phyloP scores from a whole-genome alignment of 73 alveolate genomes.

The Uronychia setigera region DNA sequence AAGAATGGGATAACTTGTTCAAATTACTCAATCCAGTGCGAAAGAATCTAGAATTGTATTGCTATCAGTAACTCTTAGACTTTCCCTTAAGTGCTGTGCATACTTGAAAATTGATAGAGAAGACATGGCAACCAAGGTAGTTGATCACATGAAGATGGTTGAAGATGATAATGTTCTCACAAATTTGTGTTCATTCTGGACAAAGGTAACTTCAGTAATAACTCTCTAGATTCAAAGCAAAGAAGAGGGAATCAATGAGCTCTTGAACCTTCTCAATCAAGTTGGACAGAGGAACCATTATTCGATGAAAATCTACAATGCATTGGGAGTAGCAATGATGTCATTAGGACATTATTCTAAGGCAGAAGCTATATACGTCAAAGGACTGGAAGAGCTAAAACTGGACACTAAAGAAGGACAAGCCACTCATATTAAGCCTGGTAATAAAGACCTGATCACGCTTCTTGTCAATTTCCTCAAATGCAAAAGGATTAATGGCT shows the following conservation, averaged over 20 bases:
- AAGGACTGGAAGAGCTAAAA: conserved; percentile 30
- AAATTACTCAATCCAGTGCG: conserved; percentile 17
- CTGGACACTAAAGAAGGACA: conserved; percentile 49
- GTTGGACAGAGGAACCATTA: conserved; percentile 41
- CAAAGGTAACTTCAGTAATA: neutral
- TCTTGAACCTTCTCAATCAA: conserved; percentile 24
- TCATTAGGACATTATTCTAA: neutral
- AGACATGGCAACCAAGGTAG: conserved; percentile 31
- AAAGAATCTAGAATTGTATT: conserved; percentile 46
- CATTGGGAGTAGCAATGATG: conserved; percentile 16
- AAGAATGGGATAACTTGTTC: conserved; percentile 27
- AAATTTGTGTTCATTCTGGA: conserved; percentile 24
- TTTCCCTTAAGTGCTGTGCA: conserved; percentile 22
- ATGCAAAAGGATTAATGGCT: conserved; percentile 14
- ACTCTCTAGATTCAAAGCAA: conserved; percentile 10
- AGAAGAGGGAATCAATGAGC: neutral
- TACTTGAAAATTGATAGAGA: conserved; percentile 43
- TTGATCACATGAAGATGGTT: conserved; percentile 17
- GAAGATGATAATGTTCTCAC: conserved; percentile 52
- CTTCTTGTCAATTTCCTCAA: conserved; percentile 35
- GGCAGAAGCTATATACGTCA: conserved; percentile 27
- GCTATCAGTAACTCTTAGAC: neutral
- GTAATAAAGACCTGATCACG: conserved; percentile 43
- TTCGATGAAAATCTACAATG: conserved; percentile 33
- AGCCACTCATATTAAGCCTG: conserved; percentile 15